Conservation (phyloP, 108 stramenopile species). For the Epithemia pelagica region DNA sequence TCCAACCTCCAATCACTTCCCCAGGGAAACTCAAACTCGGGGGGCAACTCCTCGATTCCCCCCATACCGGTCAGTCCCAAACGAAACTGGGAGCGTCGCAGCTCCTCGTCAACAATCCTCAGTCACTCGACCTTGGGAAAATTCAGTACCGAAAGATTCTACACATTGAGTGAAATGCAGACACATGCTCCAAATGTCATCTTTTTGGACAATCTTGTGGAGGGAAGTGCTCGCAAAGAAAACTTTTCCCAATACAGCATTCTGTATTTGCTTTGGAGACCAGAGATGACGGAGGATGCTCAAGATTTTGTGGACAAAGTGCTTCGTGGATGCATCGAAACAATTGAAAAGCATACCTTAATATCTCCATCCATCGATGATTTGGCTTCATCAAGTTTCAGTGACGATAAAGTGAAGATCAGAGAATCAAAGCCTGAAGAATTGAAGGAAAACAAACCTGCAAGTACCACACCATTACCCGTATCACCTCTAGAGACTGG, state of each 20-base stretch:
- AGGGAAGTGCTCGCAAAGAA: not conserved
- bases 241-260: conserved; percentile 31
- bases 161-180: conserved; percentile 51
- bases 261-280: conserved; percentile 52
- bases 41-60: too few relatives aligned
- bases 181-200: conserved; percentile 27
- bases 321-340: conserved; percentile 10
- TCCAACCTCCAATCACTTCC: not conserved
- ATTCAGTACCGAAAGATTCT: conserved; percentile 38
- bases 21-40: too few relatives aligned
- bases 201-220: conserved; percentile 28
- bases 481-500: too few relatives aligned
- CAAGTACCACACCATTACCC: not conserved
- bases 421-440: not conserved
- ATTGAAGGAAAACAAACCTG: not conserved
- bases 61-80: not conserved
- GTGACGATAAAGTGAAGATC: not conserved
- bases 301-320: conserved; percentile 5
- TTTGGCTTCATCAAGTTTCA: not conserved
- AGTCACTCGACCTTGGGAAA: conserved; percentile 3
- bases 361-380: not conserved
- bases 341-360: conserved; percentile 2
- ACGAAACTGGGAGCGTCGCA: not conserved
- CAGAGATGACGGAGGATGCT: conserved; percentile 10
- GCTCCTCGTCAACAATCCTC: conserved; percentile 2